Conservation (phyloP, 148 eudicot species). For the Camellia granthamiana region DNA sequence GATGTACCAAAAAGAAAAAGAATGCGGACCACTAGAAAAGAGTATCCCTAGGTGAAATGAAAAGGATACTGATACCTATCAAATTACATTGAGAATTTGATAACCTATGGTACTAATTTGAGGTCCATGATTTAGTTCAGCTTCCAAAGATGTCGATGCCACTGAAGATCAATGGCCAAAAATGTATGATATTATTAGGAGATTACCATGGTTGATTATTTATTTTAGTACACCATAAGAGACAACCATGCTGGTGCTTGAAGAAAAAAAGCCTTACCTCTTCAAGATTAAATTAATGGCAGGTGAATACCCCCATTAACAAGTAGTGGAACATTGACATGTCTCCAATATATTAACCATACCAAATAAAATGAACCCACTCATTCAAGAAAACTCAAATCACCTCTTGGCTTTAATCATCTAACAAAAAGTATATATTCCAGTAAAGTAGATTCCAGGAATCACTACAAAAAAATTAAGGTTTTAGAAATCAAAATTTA, state of each 20-base stretch:
- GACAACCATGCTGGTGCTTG: not conserved
- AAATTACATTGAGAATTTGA: not conserved
- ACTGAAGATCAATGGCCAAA: not conserved
- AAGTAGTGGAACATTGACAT: conserved; percentile 19
- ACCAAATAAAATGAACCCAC: not conserved
- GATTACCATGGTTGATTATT: not conserved
- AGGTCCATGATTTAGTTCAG: not conserved
- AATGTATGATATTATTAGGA: not conserved
- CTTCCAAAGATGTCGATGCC: not conserved
- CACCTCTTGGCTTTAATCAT: not conserved
- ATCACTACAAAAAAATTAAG: not conserved
- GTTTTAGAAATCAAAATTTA: no score
- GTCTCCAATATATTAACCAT: conserved; percentile 13
- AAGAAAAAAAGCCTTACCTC: conserved; percentile 4
- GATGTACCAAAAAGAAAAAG: no score
- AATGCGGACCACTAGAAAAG: not conserved
- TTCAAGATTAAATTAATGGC: conserved; percentile 11
- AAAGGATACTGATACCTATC: not conserved
- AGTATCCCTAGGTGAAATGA: not conserved
- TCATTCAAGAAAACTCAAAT: not conserved
- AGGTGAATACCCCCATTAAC: conserved; percentile 13
- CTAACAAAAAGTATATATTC: not conserved
- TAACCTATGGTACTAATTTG: not conserved
- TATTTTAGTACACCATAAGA: not conserved
- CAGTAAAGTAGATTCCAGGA: conserved; percentile 12